Percentiles rank a stretch among this genome's conserved stretches.
Evolutionary conservation across 1,284 basidiomycete species (phyloP).

Genomic region (Rhizoctonia solani): DNA sequence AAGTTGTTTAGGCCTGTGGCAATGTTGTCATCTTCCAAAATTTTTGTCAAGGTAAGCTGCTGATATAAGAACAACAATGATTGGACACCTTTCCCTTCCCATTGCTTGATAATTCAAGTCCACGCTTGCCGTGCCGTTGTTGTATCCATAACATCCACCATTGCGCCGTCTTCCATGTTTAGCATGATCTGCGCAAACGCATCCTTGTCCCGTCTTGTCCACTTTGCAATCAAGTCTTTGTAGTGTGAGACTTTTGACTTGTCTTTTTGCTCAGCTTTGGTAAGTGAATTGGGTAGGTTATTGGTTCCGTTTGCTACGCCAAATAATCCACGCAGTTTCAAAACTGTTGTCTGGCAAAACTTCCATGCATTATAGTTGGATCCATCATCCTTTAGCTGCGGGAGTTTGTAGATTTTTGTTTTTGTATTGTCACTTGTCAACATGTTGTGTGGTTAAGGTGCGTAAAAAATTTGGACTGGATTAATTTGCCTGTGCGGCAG

Average conservation of each 20-base stretch:
- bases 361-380: no score
- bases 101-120: background rate
- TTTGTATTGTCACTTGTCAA: no score
- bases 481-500: no score
- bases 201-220: conserved; percentile 39
- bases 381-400: no score
- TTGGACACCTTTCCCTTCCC: conserved; percentile 19
- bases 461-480: no score
- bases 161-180: conserved; percentile 1
- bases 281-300: no score
- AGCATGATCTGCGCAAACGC: background rate
- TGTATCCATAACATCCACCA: conserved; percentile 10
- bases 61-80: conserved; percentile 8
- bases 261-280: no score
- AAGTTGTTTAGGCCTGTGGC: background rate
- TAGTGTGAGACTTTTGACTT: conserved; percentile 35
- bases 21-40: conserved; percentile 1
- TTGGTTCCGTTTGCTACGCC: no score
- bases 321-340: no score
- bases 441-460: no score
- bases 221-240: conserved; percentile 41
- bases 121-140: background rate
- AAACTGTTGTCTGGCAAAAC: no score
- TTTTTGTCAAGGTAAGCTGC: background rate
- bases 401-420: no score